These are phyloP conservation scores for Nemania serpens DNA, from an alignment of 2,329 filamentous ascomycete genomes.

Conservation along the genomic window DNA sequence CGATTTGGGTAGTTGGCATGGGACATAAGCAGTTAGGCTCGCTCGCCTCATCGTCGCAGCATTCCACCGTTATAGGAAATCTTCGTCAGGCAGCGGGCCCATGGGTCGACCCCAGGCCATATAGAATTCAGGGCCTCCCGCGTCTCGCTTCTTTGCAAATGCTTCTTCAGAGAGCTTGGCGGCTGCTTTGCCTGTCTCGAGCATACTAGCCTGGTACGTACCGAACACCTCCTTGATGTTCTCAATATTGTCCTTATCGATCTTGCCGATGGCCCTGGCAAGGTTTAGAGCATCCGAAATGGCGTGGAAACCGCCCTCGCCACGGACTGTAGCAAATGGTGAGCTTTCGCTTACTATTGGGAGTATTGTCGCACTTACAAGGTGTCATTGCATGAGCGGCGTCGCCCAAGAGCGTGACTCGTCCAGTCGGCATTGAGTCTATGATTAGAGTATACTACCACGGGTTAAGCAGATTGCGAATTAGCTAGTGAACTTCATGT, in stretches of 20 bases:
- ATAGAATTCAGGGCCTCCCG: conserved; percentile 14
- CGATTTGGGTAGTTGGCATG: no score
- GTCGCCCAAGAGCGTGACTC: conserved; percentile 34
- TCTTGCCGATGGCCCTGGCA: conserved; percentile 32
- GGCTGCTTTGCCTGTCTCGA: conserved; percentile 36
- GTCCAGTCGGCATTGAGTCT: conserved; percentile 32
- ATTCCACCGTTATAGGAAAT: background rate
- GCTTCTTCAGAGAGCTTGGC: conserved; percentile 30
- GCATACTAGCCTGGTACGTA: conserved; percentile 39
- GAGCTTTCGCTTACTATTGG: background rate
- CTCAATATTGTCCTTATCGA: conserved; percentile 26
- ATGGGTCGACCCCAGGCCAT: conserved; percentile 30
- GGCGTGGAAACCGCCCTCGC: conserved; percentile 34
- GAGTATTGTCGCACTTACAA: conserved; percentile 20
- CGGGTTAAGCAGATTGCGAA: background rate
- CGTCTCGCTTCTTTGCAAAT: conserved; percentile 28
- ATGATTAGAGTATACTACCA: conserved; percentile 28
- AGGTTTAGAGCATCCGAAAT: conserved; percentile 56
- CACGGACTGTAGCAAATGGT: conserved; percentile 26
- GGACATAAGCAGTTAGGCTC: no score
- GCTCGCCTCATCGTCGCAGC: background rate
- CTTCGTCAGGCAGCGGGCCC: conserved; percentile 29
- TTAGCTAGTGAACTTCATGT: background rate
- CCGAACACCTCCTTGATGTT: conserved; percentile 32
- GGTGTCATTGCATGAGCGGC: conserved; percentile 35